Percentiles rank a stretch among this genome's conserved stretches.
Conservation (phyloP, 495 filamentous ascomycete species). For the Staphylotrichum tortipilum region DNA sequence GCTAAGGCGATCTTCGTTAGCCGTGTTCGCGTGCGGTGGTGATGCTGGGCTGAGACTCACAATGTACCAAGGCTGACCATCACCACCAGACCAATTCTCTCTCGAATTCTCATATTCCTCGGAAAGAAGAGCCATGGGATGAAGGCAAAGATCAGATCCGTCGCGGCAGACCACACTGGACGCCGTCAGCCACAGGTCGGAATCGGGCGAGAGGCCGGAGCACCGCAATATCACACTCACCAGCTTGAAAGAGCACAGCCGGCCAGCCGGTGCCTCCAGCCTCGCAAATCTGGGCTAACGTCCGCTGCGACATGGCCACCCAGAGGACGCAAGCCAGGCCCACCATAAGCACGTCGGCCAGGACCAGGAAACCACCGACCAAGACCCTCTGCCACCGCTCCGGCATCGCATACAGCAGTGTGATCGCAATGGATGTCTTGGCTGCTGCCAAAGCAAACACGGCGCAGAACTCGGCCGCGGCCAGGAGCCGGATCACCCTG, state of each 20-base stretch:
- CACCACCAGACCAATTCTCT: constrained; percentile 19
- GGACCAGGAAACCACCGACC: neutral
- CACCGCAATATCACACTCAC: neutral
- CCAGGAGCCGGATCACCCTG: neutral
- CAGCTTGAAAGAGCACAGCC: neutral
- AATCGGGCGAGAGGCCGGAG: neutral
- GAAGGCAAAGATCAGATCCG: constrained; percentile 6
- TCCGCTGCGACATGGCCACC: neutral
- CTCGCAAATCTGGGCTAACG: neutral
- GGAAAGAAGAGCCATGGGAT: constrained; percentile 25
- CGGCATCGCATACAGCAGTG: neutral
- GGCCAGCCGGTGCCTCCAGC: neutral
- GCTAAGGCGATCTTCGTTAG: neutral
- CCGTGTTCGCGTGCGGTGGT: too few relatives aligned
- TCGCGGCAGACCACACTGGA: constrained; percentile 5
- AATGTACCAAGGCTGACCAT: constrained; percentile 23
- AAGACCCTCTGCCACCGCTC: neutral
- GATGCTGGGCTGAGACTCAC: constrained; percentile 2
- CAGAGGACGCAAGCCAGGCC: neutral
- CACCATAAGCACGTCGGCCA: neutral
- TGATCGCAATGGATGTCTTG: neutral
- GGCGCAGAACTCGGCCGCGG: neutral
- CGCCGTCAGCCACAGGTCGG: neutral
- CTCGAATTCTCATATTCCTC: constrained; percentile 15
- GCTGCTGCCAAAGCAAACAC: neutral